phyloP scores from a whole-genome alignment of 192 early-diverging fungal species.

The Coemansia sp. region DNA sequence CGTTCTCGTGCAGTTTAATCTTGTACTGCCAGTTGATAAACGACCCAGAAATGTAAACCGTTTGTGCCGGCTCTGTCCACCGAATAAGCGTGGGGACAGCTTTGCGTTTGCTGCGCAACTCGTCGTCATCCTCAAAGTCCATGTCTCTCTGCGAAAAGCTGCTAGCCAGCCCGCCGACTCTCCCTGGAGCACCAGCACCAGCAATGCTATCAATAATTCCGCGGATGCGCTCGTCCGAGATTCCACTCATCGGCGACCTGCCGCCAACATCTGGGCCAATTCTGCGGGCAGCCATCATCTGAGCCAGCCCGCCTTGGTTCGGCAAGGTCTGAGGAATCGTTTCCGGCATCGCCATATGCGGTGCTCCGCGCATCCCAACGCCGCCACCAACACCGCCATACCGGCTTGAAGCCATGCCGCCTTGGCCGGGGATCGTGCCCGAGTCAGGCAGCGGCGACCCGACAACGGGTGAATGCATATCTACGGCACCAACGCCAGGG shows the following conservation, averaged over 20 bases:
- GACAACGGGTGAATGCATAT: constrained; percentile 51
- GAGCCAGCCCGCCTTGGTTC: constrained; percentile 51
- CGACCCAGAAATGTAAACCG: constrained; percentile 91
- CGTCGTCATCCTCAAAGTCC: constrained; percentile 14
- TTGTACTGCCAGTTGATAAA: constrained; percentile 98
- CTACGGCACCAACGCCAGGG: constrained; percentile 43
- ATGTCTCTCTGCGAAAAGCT: constrained; percentile 20
- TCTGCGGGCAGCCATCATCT: constrained; percentile 51
- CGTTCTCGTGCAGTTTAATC: constrained; percentile 65
- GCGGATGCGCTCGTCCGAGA: constrained; percentile 43
- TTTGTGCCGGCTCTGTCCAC: constrained; percentile 71
- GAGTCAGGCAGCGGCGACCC: constrained; percentile 52
- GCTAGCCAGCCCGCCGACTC: constrained; percentile 9
- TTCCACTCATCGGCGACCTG: constrained; percentile 44
- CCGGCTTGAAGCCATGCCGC: constrained; percentile 9
- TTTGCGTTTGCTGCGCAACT: constrained; percentile 11
- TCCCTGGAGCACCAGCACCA: constrained; percentile 1
- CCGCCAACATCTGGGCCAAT: constrained; percentile 35
- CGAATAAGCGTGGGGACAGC: constrained; percentile 85
- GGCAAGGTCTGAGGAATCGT: constrained; percentile 53
- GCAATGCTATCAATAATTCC: constrained; percentile 24
- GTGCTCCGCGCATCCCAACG: constrained; percentile 4
- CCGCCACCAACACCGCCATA: constrained; percentile 10
- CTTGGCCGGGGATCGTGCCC: constrained; percentile 7
- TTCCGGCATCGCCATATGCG: constrained; percentile 45